Base-by-base conservation (phyloP, 1,139 yeast genomes). In the Suhomyces wounanorum region DNA sequence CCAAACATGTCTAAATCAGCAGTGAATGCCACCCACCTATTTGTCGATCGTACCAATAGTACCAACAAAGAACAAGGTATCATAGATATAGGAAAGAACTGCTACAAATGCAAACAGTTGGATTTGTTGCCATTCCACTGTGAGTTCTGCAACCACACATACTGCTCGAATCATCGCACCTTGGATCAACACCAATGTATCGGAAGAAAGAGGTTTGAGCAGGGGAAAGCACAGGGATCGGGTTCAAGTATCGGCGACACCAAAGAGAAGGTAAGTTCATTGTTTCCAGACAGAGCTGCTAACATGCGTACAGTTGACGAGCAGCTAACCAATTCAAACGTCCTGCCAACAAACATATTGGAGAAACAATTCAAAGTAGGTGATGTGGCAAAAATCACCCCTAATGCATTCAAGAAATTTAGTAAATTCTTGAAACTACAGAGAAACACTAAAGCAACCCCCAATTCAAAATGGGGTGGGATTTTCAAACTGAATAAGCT, bases 121-220 rank as follows among this genome's bases (percentile, higher is more conserved):
- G 95, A 87, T 61, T 87, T 87, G 59, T 69, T 87, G 33, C 92
- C 95, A 1, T 86, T 83, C 65, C 73, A 70, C 38, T 87, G 95
- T 65, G 78, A 77, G 38, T 68, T 65, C 47, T 87, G 94, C 62
- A 67, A 77, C 14, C 64, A 67, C n/a, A 73, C 78, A 2, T 86
- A 73, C 58, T 87, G 95, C 63, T 69, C 79, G 1, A 72, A 76
- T 30, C 94, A 87, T 64, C 66, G 90, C 49, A 62, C 68, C 2
- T 66, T 73, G 43, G 81, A 76, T 39, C 58, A 66, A 11, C 88
- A 83, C 59, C 64, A 70, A 16, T 84, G 88, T 59, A 57, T 65
- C 1, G 69, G 56, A 48, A 31, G 53, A 56, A 36, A 56, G 35
- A 31, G 30, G 45, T 51, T 57, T 51, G 47, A 48, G 51, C 49